These are phyloP conservation scores for Chrysosporium keratinophilum DNA, from an alignment of 2,329 filamentous ascomycete species.

Conservation along the genomic window DNA sequence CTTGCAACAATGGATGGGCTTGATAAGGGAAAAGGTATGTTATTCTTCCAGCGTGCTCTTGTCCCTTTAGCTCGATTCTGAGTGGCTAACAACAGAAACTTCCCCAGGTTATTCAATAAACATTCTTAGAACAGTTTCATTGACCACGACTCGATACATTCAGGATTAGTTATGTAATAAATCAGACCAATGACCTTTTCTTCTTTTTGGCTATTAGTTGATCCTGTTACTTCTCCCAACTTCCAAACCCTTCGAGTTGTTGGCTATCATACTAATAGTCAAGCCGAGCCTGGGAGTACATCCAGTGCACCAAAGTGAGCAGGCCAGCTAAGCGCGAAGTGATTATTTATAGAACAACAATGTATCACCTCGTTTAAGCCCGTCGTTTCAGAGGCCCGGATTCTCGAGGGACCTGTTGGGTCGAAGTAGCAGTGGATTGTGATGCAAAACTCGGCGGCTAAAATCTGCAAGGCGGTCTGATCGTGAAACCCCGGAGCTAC, in stretches of 20 bases:
- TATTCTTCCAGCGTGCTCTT: conserved; percentile 9
- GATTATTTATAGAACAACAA: conserved; percentile 2
- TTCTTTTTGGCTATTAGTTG: background rate
- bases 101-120: conserved; percentile 18
- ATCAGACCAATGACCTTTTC: background rate
- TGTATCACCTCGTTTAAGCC: background rate
- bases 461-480: conserved; percentile 1
- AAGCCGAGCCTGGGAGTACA: background rate
- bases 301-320: no score
- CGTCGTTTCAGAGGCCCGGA: conserved; percentile 1
- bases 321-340: background rate
- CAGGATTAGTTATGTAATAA: conserved; percentile 8
- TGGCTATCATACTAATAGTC: background rate
- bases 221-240: background rate
- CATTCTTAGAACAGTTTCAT: conserved; percentile 6
- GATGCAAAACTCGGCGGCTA: background rate
- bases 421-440: background rate
- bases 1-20: conserved; percentile 85
- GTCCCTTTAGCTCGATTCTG: conserved; percentile 11
- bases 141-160: background rate
- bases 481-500: background rate
- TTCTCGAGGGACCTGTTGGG: background rate
- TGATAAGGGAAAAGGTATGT: conserved; percentile 84
- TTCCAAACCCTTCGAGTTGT: background rate
- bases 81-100: conserved; percentile 11